Base-by-base conservation (phyloP, 1,284 basidiomycete genomes). In the Neolentinus lepideus region DNA sequence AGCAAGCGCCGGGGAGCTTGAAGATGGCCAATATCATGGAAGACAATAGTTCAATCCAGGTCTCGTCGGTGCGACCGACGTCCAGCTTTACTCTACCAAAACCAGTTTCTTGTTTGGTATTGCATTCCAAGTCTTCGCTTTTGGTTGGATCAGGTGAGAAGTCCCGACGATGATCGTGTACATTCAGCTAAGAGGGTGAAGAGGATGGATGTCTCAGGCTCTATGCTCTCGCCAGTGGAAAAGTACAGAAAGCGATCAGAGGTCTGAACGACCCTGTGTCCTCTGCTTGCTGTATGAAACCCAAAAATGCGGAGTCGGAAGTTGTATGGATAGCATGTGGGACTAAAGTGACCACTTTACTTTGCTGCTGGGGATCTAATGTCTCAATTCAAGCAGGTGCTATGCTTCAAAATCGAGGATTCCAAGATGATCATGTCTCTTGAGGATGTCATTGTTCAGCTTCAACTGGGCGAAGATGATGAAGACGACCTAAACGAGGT, bases 401-500 rank as follows among this genome's bases (percentile, higher is more conserved):
- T 63, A 19, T 54, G 54, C 9, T 70, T 75, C 38, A 59, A 63
- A 25, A 31, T 61, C 10, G 55, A 59, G 12, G 25, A 54, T 2
- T 50, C 47, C 19, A 66, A 66, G 51, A 55, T 65, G 54, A 62
- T 67, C 35, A 47, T 59, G 47, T 33, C 69, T 0, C 60, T 63
- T 9, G 69, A 73, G 45, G 84, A 90, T 63, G 82, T 81, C 1
- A 56, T 69, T 16, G 45, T 63, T 10, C 63, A 58, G 0, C 58
- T 86, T 21, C 70, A 75, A 3, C 59, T 86, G 16, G 75, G 77
- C 8, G 71, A 76, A 48, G 70, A 77, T 48, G 76, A 77, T 0
- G 80, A 81, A 2, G 85, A 91, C 59, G 71, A 78, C 12, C 57
- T 89, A 58, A 88, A 90, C 63, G 84, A 90, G 74, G 89, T 89